These are phyloP conservation scores for Castanea crenata DNA, from an alignment of 306 rosid species.

Conservation along the genomic window DNA sequence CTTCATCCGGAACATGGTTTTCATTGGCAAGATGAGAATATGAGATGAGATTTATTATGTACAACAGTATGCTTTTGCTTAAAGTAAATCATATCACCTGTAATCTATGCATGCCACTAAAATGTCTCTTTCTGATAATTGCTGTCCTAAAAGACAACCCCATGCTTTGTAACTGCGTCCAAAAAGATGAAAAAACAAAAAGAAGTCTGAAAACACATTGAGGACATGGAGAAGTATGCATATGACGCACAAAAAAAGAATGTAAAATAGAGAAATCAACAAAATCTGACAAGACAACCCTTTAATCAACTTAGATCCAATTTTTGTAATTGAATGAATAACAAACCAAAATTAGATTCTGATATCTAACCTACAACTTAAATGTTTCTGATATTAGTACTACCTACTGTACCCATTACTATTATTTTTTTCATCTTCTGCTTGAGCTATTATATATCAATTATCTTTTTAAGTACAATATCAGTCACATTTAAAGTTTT, in stretches of 20 bases:
- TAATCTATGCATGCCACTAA: conserved; percentile 95
- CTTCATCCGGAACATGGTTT: not conserved
- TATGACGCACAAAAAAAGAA: not conserved
- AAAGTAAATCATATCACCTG: conserved; percentile 45
- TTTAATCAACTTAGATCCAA: not conserved
- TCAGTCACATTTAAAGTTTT: not conserved
- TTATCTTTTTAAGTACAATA: not conserved
- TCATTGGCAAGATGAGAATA: not conserved
- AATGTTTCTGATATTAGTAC: not conserved
- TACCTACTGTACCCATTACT: too few species aligned
- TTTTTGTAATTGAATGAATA: not conserved
- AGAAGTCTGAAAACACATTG: not conserved
- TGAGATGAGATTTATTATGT: not conserved
- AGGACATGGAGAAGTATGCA: not conserved
- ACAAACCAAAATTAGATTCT: not conserved
- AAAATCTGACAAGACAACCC: not conserved
- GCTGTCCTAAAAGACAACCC: conserved; percentile 92
- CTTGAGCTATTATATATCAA: not conserved
- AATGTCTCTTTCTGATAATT: conserved; percentile 84
- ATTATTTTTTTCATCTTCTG: not conserved
- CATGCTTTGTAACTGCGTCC: conserved; percentile 82
- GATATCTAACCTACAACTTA: not conserved
- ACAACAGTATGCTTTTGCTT: not conserved
- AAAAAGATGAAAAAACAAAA: not conserved
- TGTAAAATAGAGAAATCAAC: not conserved